Base-by-base conservation (phyloP, 768 basidiomycete species). In the Clathrus columnatus region DNA sequence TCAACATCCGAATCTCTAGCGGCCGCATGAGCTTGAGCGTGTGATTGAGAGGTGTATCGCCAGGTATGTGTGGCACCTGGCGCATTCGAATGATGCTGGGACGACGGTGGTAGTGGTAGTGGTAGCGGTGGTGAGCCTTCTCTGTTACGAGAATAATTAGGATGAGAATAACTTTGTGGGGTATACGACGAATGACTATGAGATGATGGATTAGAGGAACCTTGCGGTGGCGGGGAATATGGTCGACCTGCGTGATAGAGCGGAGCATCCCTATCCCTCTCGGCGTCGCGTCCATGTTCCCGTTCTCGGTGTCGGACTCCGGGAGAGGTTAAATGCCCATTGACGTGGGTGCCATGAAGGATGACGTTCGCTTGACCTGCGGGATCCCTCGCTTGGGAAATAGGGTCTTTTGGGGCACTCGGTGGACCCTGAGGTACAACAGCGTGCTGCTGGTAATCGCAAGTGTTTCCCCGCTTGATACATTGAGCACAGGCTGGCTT, bases 401-500 rank as follows among this genome's bases (percentile, higher is more conserved):
- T 41, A 42, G 51, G 21, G 32, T 18, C 28, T 6, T 30, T 29
- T 18, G 51, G 21, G 20, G 17, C 21, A 18, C 24, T 14, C 16
- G 49, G 16, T 26, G 21, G 28, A 20, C 24, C 49, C 7, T 24
- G 49, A 10, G 21, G 51, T n/a, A 17, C 41, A 36, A 36, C 32
- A 32, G 16, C 29, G 30, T 72, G 72, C 16, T 83, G 81, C 79
- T 81, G 82, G 61, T 91, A 91, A 64, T 90, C 88, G 68, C 89
- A 91, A 16, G 80, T 70, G 61, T 89, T 82, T 47, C 78, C 79
- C 48, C 89, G 81, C 68, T 91, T 90, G 58, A 82, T 71, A 65
- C 89, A 91, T 66, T 91, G 89, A 47, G 80, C 74, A 65, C 89
- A 91, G 14, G 87, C 84, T 7, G 89, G 89, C 48, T 86, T 80